Conservation (phyloP, 768 basidiomycete species). For the Tubosaeta sp. region DNA sequence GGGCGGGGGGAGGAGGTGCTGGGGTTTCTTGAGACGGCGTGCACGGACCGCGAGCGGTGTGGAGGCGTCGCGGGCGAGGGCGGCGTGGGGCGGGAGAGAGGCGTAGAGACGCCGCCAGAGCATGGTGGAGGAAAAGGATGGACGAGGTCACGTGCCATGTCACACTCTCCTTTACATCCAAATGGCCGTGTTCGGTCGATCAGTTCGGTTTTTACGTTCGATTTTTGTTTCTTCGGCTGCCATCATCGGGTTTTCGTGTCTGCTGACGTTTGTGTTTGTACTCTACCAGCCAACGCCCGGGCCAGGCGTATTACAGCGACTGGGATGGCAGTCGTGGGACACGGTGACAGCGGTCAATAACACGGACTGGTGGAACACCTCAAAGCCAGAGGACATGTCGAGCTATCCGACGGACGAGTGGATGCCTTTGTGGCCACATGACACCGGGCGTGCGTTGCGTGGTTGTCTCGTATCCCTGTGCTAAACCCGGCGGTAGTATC, state of each 20-base stretch:
- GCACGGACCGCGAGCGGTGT: slow-evolving; percentile 70
- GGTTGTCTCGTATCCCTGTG: not conserved
- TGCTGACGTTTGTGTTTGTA: slow-evolving; percentile 74
- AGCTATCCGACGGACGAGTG: slow-evolving; percentile 66
- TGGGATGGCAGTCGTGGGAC: slow-evolving; percentile 93
- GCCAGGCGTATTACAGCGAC: slow-evolving; percentile 62
- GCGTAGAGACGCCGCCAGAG: slow-evolving; percentile 38
- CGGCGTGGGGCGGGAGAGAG: slow-evolving; percentile 42
- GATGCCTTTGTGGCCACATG: slow-evolving; percentile 26
- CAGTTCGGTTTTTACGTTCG: slow-evolving; percentile 50
- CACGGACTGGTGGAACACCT: slow-evolving; percentile 18
- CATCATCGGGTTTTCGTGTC: slow-evolving; percentile 61
- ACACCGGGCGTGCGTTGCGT: slow-evolving; percentile 25
- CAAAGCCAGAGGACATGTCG: slow-evolving; percentile 47
- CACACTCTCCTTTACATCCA: not conserved
- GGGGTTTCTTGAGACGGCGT: slow-evolving; percentile 53
- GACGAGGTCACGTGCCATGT: not conserved
- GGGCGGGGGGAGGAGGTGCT: slow-evolving; percentile 33
- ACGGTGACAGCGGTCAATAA: slow-evolving; percentile 37
- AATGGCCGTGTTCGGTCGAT: slow-evolving; percentile 40
- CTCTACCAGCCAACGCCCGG: slow-evolving; percentile 77
- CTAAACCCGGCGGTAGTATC: slow-evolving; percentile 51
- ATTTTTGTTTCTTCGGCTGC: slow-evolving; percentile 57
- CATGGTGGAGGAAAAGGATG: not conserved
- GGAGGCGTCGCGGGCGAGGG: slow-evolving; percentile 58